Percentiles rank a stretch among this genome's conserved stretches.
phyloP scores from a whole-genome alignment of 1,139 yeast species.

The Lodderomyces orthopsilosis region DNA sequence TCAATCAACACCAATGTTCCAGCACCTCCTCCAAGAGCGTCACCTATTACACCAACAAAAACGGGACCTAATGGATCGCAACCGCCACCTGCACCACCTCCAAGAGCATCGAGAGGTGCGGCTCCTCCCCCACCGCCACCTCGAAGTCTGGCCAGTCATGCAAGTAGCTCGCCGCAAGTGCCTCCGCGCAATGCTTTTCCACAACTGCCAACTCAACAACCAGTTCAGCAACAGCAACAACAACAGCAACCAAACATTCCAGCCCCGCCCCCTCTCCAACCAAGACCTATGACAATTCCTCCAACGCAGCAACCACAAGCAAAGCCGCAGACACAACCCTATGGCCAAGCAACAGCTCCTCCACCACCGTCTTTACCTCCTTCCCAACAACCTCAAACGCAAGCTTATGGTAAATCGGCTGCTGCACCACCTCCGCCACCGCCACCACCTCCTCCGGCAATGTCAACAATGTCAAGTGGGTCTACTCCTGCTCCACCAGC shows the following conservation, averaged over 20 bases:
- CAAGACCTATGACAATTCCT: slow-evolving; percentile 13
- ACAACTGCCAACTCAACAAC: slow-evolving; percentile 25
- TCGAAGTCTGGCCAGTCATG: slow-evolving; percentile 5
- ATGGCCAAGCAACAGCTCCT: slow-evolving; percentile 9
- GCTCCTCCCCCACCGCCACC: slow-evolving; percentile 15
- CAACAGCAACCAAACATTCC: slow-evolving; percentile 23
- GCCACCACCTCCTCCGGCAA: slow-evolving; percentile 15
- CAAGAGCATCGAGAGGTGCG: slow-evolving; percentile 24
- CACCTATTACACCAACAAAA: slow-evolving; percentile 10
- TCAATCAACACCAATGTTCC: slow-evolving; percentile 8
- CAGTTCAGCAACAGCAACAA: slow-evolving; percentile 14
- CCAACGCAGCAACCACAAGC: slow-evolving; percentile 8
- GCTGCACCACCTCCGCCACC: slow-evolving; percentile 26
- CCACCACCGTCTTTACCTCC: slow-evolving; percentile 20
- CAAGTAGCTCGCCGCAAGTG: slow-evolving; percentile 5
- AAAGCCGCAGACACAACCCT: slow-evolving; percentile 8
- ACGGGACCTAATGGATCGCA: slow-evolving; percentile 9
- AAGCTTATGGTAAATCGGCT: neutral
- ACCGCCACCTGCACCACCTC: slow-evolving; percentile 33
- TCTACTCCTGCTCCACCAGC: slow-evolving; percentile 15
- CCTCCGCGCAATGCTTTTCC: slow-evolving; percentile 11
- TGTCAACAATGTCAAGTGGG: slow-evolving; percentile 20
- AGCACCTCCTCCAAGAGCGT: slow-evolving; percentile 13
- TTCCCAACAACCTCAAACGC: slow-evolving; percentile 15
- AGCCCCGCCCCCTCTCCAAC: slow-evolving; percentile 25